A percentile compares a stretch with the other conserved stretches of the same genome.
These are phyloP conservation scores for Ascochyta pisi DNA, from an alignment of 2,329 filamentous ascomycete genomes.

Conservation along the genomic window DNA sequence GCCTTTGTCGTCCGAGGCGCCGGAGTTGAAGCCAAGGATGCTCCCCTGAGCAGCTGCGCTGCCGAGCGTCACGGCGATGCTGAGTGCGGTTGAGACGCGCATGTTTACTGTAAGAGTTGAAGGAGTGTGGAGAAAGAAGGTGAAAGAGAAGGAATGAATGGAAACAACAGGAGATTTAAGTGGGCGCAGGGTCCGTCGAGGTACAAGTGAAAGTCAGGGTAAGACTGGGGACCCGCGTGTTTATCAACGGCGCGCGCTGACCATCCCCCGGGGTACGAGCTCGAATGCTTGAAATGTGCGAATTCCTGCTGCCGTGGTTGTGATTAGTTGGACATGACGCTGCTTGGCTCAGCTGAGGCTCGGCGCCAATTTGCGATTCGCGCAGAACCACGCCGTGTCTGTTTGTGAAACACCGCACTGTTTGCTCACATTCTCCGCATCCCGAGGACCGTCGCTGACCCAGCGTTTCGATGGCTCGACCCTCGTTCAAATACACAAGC, in stretches of 20 bases:
- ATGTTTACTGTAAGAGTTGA: constrained; percentile 20
- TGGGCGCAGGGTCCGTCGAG: not conserved
- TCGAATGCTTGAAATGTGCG: constrained; percentile 10
- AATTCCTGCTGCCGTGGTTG: not conserved
- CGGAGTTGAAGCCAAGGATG: constrained; percentile 45
- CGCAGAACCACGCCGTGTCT: not conserved
- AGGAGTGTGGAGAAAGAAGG: constrained; percentile 13
- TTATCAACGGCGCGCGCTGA: constrained; percentile 10
- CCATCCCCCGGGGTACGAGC: constrained; percentile 5
- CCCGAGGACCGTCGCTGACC: constrained; percentile 1
- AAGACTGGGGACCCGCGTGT: constrained; percentile 14
- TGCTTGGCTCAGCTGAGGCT: constrained; percentile 10
- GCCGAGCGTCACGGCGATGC: constrained; percentile 33
- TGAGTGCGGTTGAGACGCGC: constrained; percentile 30
- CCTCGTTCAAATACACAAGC: too few species aligned
- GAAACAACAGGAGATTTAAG: not conserved
- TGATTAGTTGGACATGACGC: constrained; percentile 13
- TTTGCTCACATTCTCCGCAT: constrained; percentile 2
- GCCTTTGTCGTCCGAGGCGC: constrained; percentile 38
- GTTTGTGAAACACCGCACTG: constrained; percentile 5
- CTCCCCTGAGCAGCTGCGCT: constrained; percentile 30
- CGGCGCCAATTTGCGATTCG: constrained; percentile 14
- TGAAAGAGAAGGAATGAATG: not conserved
- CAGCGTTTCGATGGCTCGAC: too few species aligned
- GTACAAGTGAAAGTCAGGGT: not conserved